phyloP scores from a whole-genome alignment of 2,329 filamentous ascomycete species.

The Cercospora sesami region DNA sequence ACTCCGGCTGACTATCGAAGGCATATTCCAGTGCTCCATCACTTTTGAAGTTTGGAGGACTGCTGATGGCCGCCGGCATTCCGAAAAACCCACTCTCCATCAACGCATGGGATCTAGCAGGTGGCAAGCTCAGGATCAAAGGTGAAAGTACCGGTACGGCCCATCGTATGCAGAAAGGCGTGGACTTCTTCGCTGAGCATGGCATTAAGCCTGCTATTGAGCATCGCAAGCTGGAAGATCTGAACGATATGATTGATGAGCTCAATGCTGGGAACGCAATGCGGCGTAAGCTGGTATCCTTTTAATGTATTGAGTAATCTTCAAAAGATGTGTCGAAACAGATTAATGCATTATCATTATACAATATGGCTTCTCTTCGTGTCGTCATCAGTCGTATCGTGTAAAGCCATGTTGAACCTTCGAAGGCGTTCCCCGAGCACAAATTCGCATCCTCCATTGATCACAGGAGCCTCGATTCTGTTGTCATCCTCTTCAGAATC shows the following conservation, averaged over 20 bases:
- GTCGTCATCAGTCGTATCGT: neutral
- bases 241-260: neutral
- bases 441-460: neutral
- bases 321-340: slow-evolving; percentile 15
- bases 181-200: neutral
- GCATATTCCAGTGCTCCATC: neutral
- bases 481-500: neutral
- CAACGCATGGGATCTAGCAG: neutral
- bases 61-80: neutral
- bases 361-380: neutral
- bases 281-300: neutral
- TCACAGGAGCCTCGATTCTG: neutral
- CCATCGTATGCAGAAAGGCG: neutral
- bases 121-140: neutral
- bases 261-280: neutral
- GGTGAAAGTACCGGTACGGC: neutral
- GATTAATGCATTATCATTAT: neutral
- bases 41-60: neutral
- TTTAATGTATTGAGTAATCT: neutral
- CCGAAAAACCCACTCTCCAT: neutral
- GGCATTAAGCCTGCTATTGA: neutral
- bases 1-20: neutral
- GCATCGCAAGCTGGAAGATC: neutral
- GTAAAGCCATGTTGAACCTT: neutral
- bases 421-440: neutral